Evolutionary conservation across 768 basidiomycete species (phyloP), one percentile per base, ranked within the genome.

Genomic region (Cystobasidium ongulense): DNA sequence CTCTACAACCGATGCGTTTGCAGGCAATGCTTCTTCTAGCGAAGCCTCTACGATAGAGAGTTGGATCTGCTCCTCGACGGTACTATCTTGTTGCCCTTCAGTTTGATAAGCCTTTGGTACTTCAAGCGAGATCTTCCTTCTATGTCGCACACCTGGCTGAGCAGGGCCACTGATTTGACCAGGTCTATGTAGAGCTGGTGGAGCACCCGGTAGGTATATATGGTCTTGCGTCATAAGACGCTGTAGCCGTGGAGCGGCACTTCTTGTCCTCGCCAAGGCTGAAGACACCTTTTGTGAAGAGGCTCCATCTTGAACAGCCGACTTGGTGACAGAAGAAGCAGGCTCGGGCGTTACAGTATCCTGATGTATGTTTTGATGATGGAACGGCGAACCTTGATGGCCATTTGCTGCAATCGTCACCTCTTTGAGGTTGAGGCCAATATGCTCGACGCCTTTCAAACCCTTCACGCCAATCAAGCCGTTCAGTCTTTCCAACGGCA

Each of bases 131-230:
- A 67, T 52, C 50, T 53, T 46, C 23, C 65, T 36, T 27, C 65
- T 29, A 23, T 67, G 65, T 11, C 50, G 17, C 35, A 17, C n/a
- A 15, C 35, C 63, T 39, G 35, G 11, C 10, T 41, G 35, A 17
- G 63, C n/a, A 3, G 41, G 2, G 46, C 8, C 10, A 31, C 65
- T 67, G 11, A 33, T 46, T 52, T 25, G 21, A n/a, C 43, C 50
- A 67, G 43, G 50, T 50, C 33, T 36, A 52, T 67, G 65, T 3
- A 67, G 50, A 15, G 65, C 65, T 3, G 65, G 65, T 31, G 65
- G 65, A 23, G 65, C 65, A 7, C 65, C 65, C 29, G 65, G 65
- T 25, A 67, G 65, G 29, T 67, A 67, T 31, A 67, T 67, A 41
- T 67, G 65, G 29, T 67, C 46, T 53, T 67, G 65, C 43, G 65